phyloP scores from a whole-genome alignment of 1,284 basidiomycete species.

The Ustanciosporium gigantosporum region DNA sequence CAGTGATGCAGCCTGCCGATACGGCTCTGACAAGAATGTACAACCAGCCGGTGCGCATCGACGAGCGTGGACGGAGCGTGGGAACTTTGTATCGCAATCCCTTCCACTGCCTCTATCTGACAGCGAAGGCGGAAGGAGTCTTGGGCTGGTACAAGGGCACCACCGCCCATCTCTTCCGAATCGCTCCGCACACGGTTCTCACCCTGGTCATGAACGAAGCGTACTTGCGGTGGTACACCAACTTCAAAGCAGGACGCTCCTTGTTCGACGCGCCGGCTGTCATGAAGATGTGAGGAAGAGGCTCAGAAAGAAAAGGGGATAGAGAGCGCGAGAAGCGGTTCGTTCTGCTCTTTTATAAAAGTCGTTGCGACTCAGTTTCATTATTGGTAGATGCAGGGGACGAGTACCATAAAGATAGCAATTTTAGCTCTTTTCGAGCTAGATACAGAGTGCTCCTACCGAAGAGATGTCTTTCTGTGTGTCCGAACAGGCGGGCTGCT shows the following conservation, averaged over 20 bases:
- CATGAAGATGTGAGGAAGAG: conserved; percentile 12
- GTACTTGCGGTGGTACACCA: conserved; percentile 45
- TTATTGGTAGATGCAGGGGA: too few relatives aligned
- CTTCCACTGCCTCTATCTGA: conserved; percentile 95
- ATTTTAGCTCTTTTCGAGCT: too few relatives aligned
- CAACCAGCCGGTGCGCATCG: conserved; percentile 69
- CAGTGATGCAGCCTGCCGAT: conserved; percentile 64
- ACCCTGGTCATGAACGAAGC: conserved; percentile 52
- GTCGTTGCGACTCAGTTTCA: too few relatives aligned
- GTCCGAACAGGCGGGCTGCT: too few relatives aligned
- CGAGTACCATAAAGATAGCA: too few relatives aligned
- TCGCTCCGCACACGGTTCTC: conserved; percentile 58
- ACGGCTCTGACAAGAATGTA: conserved; percentile 88
- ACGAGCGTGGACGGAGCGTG: conserved; percentile 37
- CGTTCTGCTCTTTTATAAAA: too few relatives aligned
- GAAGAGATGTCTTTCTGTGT: too few relatives aligned
- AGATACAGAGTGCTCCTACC: too few relatives aligned
- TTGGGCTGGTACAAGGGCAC: conserved; percentile 66
- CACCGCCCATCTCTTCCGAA: conserved; percentile 56
- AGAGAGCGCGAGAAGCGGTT: too few relatives aligned
- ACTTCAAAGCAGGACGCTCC: conserved; percentile 40
- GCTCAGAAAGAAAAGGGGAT: neutral
- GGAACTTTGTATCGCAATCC: conserved; percentile 68
- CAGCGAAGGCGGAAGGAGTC: conserved; percentile 84
- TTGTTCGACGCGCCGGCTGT: conserved; percentile 29